These are phyloP conservation scores for Solanum dulcamara DNA, from an alignment of 257 asterid genomes.

Conservation along the genomic window DNA sequence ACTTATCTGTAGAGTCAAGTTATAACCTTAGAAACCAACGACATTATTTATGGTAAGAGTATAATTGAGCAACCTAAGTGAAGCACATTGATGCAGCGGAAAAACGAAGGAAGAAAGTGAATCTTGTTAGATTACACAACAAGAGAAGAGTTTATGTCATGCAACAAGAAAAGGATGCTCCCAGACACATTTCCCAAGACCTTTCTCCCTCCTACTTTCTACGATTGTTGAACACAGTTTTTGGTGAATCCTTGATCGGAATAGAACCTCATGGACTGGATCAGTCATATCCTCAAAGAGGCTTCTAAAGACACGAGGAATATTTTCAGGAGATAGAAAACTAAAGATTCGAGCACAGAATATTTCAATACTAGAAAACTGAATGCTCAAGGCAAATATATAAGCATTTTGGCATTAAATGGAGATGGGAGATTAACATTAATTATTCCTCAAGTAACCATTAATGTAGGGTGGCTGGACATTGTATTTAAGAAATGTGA, in stretches of 20 bases:
- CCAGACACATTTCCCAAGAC: neutral
- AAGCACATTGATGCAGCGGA: neutral
- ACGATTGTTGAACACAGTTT: neutral
- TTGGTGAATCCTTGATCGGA: neutral
- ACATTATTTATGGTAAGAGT: neutral
- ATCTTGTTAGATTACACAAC: neutral
- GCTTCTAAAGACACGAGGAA: neutral
- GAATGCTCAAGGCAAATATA: neutral
- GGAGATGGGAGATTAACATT: neutral
- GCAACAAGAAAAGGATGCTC: neutral
- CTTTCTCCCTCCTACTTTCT: neutral
- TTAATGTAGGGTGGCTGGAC: neutral
- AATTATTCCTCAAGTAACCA: neutral
- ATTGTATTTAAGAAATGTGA: neutral
- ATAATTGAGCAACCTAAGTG: neutral
- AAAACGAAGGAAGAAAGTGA: neutral
- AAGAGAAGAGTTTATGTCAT: neutral
- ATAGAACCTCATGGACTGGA: neutral
- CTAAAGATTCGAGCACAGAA: neutral
- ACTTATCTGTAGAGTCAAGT: neutral
- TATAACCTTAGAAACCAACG: neutral
- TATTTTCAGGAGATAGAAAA: neutral
- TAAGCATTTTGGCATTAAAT: neutral
- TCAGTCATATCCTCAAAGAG: neutral
- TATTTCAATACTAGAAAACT: neutral